These are phyloP conservation scores for Pogostemon cablin DNA, from an alignment of 257 asterid genomes.

Conservation along the genomic window DNA sequence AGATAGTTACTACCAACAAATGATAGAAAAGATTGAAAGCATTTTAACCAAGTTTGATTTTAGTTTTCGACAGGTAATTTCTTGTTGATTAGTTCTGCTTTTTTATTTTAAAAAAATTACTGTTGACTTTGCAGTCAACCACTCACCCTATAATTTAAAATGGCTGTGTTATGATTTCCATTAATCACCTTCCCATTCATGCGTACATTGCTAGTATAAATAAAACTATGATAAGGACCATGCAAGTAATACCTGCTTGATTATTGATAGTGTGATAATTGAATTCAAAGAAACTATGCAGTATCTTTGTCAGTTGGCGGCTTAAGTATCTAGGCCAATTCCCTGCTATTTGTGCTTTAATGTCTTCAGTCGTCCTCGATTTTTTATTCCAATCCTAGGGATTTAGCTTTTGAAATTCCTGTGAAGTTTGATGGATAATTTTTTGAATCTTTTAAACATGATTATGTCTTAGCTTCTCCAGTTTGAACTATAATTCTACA, in stretches of 20 bases:
- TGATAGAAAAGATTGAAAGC: conserved; percentile 73
- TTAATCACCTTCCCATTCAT: conserved; percentile 16
- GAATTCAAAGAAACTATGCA: conserved; percentile 22
- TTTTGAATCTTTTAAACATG: conserved; percentile 19
- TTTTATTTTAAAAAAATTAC: conserved; percentile 5
- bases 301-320: conserved; percentile 26
- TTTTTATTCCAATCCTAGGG: conserved; percentile 17
- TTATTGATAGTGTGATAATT: conserved; percentile 24
- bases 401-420: conserved; percentile 26
- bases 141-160: background rate
- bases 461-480: conserved; percentile 20
- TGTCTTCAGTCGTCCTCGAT: conserved; percentile 8
- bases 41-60: conserved; percentile 61
- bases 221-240: conserved; percentile 17
- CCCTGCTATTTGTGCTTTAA: background rate
- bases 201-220: conserved; percentile 6
- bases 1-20: conserved; percentile 62
- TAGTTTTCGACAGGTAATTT: conserved; percentile 64
- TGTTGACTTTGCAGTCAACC: conserved; percentile 20
- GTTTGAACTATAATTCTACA: conserved; percentile 10
- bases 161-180: conserved; percentile 29
- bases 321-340: conserved; percentile 19
- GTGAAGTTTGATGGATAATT: conserved; percentile 25
- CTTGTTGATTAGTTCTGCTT: conserved; percentile 15
- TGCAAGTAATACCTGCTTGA: conserved; percentile 28